Evolutionary conservation across 202 grass and related monocot species (phyloP).

Genomic region (Bolboschoenoplectus hybrid): DNA sequence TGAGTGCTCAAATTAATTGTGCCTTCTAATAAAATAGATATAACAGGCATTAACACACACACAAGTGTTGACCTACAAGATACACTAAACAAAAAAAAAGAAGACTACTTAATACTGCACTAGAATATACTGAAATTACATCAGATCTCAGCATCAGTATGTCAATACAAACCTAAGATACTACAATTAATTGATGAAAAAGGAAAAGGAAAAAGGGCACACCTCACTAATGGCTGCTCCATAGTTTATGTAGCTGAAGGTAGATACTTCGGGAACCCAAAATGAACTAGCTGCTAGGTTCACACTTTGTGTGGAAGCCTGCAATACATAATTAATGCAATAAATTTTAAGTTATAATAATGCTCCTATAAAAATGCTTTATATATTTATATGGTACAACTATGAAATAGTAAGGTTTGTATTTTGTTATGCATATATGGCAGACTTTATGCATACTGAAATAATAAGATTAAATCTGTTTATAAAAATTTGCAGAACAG

Average conservation of each 20-base stretch:
- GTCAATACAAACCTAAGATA: background rate
- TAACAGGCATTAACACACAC: background rate
- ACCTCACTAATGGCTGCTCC: constrained; percentile 76
- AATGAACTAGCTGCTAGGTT: constrained; percentile 67
- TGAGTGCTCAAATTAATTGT: background rate
- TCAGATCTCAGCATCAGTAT: background rate
- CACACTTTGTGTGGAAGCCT: constrained; percentile 60
- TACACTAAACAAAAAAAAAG: background rate
- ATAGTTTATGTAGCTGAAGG: constrained; percentile 65
- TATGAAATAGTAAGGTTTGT: background rate
- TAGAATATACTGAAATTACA: background rate
- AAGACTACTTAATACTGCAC: background rate
- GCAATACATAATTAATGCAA: background rate
- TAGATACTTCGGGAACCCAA: constrained; percentile 60
- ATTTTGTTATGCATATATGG: background rate
- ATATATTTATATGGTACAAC: background rate
- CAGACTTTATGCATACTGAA: background rate
- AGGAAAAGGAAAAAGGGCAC: constrained; percentile 25
- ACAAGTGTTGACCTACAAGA: background rate
- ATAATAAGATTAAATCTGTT: background rate
- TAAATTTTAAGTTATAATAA: background rate
- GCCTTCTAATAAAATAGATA: background rate
- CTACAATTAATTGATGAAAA: background rate
- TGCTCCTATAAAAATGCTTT: constrained; percentile 19
- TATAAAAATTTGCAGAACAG: background rate